Base-by-base conservation (phyloP, 495 filamentous ascomycete genomes). In the Aspergillus olivimuriae region DNA sequence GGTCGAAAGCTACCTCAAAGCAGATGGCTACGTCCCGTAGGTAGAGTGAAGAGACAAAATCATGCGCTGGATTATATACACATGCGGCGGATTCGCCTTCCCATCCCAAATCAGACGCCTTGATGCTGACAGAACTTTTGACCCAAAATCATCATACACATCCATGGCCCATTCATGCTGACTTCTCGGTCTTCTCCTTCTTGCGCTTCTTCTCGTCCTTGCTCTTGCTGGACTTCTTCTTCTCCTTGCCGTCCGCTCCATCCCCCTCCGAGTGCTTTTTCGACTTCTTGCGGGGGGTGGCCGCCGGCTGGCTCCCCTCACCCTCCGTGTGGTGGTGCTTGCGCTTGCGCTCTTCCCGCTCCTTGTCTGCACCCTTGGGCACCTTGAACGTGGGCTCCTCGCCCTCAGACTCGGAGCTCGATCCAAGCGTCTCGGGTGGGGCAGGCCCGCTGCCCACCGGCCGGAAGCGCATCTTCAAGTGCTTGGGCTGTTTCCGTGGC, bases 401-500 rank as follows among this genome's bases (percentile, higher is more conserved):
- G 4, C 52, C 58, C 30, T 74, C 68, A 2, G 62, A 69, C 46
- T 76, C 75, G 3, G 66, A 71, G 49, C 63, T 66, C 28, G 65
- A 68, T 5, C 73, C 76, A 21, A 78, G 52, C 2, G 57, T 75
- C 43, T 73, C 74, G 2, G 70, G 60, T 1, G 68, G 56, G 1
- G 52, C 61, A 39, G 56, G 46, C 12, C 65, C 60, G 52, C 74
- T 76, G 21, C 76, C 76, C 9, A 75, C 67, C 8, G 77, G 80
- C 16, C 63, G 60, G 51, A 72, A 82, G 17, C 77, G 74, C 78
- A 83, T 83, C 40, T 70, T 74, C 43, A 83, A 41, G 30, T 78
- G 70, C 48, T 74, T 76, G 15, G 76, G 76, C 44, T 83, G 80
- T 23, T 64, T 69, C 16, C 64, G 59, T n/a, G 56, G 67, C 15